Conservation (phyloP, 495 filamentous ascomycete species). For the Emericellopsis terricola region DNA sequence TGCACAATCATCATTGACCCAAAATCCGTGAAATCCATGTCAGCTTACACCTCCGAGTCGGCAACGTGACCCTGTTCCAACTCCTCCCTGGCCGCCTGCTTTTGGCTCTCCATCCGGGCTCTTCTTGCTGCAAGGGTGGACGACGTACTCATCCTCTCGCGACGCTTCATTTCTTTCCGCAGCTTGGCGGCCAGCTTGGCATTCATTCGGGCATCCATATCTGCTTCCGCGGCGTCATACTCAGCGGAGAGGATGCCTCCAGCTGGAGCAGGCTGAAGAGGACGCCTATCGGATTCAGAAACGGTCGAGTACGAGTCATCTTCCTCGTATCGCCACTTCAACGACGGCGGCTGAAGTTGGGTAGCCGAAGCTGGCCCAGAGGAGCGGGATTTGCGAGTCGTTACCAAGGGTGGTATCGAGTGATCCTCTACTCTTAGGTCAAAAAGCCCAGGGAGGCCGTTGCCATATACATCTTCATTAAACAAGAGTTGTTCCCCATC, state of each 20-base stretch:
- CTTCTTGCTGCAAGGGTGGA: too few species aligned
- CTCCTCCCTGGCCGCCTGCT: not conserved
- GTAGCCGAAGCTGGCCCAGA: not conserved
- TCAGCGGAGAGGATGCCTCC: not conserved
- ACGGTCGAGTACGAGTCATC: not conserved
- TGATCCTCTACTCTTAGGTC: conserved; percentile 4
- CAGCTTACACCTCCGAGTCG: not conserved
- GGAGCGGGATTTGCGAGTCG: not conserved
- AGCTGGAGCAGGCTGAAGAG: not conserved
- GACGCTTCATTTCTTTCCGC: not conserved
- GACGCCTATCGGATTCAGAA: not conserved
- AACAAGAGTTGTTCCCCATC: conserved; percentile 28
- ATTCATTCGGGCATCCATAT: not conserved
- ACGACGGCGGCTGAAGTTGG: not conserved
- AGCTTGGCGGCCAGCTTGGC: not conserved
- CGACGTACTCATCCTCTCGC: too few species aligned
- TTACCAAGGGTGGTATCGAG: not conserved
- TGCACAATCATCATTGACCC: too few species aligned
- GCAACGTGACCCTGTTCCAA: not conserved
- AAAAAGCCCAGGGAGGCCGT: conserved; percentile 16
- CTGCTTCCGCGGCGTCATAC: not conserved
- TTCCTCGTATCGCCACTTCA: not conserved
- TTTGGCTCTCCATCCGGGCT: not conserved
- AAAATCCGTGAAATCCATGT: conserved; percentile 1
- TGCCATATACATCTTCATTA: conserved; percentile 16